Evolutionary conservation across 169 alveolate genomes (phyloP).

Genomic region (Eimeria praecox): DNA sequence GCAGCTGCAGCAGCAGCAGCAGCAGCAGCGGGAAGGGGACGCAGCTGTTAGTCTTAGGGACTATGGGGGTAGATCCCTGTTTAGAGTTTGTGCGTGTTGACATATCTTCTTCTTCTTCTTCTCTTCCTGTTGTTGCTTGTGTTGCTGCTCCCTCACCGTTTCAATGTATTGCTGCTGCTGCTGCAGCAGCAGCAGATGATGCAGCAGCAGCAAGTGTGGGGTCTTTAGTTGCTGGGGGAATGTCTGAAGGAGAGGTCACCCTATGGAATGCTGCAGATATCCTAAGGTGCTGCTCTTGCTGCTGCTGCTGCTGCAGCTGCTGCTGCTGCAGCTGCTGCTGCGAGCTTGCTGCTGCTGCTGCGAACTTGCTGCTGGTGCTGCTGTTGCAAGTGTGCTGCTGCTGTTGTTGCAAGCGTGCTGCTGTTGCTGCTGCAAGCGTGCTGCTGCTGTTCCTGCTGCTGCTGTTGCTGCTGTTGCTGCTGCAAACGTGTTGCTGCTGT

Average conservation of each 20-base stretch:
- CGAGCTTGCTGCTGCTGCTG: background rate
- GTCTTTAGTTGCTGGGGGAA: constrained; percentile 79
- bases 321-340: background rate
- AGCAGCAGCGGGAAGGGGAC: constrained; percentile 24
- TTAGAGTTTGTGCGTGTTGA: constrained; percentile 75
- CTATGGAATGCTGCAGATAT: constrained; percentile 80
- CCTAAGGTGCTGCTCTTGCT: background rate
- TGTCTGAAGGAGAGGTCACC: constrained; percentile 80
- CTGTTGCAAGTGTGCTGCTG: background rate
- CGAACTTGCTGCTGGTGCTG: background rate
- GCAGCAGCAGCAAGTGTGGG: background rate
- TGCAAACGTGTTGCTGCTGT: background rate
- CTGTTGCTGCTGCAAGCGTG: background rate
- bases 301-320: background rate
- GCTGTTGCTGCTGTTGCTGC: background rate
- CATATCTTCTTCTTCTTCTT: constrained; percentile 37
- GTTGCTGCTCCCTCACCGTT: constrained; percentile 66
- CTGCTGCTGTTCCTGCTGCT: background rate
- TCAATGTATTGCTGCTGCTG: constrained; percentile 78
- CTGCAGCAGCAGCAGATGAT: constrained; percentile 30
- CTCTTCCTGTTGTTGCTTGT: constrained; percentile 56
- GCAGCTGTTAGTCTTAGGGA: constrained; percentile 79
- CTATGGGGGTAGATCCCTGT: constrained; percentile 80
- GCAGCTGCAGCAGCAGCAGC: constrained; percentile 24
- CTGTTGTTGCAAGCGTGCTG: background rate